Percentiles rank a stretch among this genome's conserved stretches.
Conservation (phyloP, 2,329 filamentous ascomycete species). For the Cercospora brassicicola region DNA sequence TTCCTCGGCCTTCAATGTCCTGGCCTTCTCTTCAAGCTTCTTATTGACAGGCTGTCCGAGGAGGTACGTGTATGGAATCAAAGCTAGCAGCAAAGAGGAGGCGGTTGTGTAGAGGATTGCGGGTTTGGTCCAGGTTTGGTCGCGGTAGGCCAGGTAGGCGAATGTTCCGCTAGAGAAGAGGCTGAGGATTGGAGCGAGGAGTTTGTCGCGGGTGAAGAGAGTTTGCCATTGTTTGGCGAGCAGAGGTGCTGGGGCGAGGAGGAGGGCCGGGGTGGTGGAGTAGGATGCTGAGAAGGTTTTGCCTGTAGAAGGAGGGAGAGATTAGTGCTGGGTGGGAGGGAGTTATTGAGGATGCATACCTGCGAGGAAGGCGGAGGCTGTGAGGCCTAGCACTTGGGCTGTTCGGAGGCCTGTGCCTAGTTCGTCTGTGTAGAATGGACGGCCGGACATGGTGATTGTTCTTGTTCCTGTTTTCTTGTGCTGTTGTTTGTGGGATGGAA, state of each 20-base stretch:
- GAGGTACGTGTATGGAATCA: conserved; percentile 55
- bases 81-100: conserved; percentile 47
- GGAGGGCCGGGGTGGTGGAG: conserved; percentile 53
- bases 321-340: not conserved
- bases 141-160: conserved; percentile 50
- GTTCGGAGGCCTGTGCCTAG: conserved; percentile 42
- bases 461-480: not conserved
- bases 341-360: conserved; percentile 33
- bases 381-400: conserved; percentile 54
- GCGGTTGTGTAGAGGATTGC: conserved; percentile 52
- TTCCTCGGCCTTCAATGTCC: conserved; percentile 43
- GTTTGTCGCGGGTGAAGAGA: conserved; percentile 45
- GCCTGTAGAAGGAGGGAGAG: conserved; percentile 25
- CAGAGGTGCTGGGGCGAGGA: conserved; percentile 57
- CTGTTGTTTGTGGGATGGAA: not conserved
- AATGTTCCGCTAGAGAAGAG: conserved; percentile 41
- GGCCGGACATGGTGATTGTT: conserved; percentile 18
- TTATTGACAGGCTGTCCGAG: conserved; percentile 52
- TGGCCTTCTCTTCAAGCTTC: conserved; percentile 50
- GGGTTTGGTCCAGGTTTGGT: conserved; percentile 28
- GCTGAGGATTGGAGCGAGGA: conserved; percentile 44
- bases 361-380: conserved; percentile 50
- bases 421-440: conserved; percentile 25
- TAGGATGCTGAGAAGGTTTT: conserved; percentile 41
- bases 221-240: conserved; percentile 58